Evolutionary conservation across 768 basidiomycete genomes (phyloP), one percentile per base, ranked within the genome.

Genomic region (Phanerodontia chrysosporium): DNA sequence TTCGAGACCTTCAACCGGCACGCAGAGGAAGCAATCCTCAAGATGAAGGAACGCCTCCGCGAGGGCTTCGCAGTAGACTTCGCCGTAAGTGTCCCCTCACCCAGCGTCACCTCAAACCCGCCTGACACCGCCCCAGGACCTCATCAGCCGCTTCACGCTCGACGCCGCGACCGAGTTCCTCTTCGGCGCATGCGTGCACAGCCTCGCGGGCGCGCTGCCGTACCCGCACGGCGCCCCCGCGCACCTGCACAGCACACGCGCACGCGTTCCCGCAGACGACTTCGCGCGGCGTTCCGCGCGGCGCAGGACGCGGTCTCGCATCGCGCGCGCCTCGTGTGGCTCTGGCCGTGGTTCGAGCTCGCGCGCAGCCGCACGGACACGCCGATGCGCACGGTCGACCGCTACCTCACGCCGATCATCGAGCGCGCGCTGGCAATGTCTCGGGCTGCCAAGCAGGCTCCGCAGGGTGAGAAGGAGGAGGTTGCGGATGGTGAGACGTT

Each of bases 141-240:
- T 76, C 6, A 65, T 81, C 24, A 72, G 73, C 1, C 75, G 80
- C 42, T 80, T 82, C 60, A 79, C 81, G 0, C 73, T 83, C 32
- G 81, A 83, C 66, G 73, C 81, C 4, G 82, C 84, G 0, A 76
- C 82, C 1, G 78, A 81, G 57, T 83, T 82, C 61, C 68, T 84
- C 46, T 82, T 82, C 55, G 81, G 78, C 6, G 64, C 70, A 32
- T 73, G 75, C 35, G 71, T 82, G 2, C 49, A 79, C 64, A 74
- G 74, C 32, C 70, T 83, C 12, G 58, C 64, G 12, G 69, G 64
- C 1, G 64, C 62, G 3, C 67, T 81, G 3, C 76, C 76, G 2
- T 75, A 74, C 58, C 78, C 80, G 5, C 64, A 71, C 57, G 65
- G 70, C 30, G 55, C 69, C 3, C 42, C 55, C 16, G 55, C 42